Conservation (phyloP, 2,329 filamentous ascomycete species). For the Cercospora sp. region DNA sequence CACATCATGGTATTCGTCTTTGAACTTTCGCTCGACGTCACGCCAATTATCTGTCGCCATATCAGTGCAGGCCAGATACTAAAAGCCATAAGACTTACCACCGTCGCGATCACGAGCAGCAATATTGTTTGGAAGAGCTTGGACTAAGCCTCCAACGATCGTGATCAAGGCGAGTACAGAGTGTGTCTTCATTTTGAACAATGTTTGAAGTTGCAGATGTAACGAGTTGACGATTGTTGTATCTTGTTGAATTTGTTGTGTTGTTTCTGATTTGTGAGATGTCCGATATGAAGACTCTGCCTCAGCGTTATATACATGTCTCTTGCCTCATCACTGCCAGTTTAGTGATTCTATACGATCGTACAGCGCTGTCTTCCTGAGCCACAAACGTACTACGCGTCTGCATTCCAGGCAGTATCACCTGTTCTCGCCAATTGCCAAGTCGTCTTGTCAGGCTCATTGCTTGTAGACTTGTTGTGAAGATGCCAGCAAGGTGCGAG, state of each 20-base stretch:
- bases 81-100: background rate
- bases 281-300: background rate
- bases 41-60: background rate
- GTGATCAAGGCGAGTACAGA: slow-evolving; percentile 3
- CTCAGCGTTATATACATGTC: background rate
- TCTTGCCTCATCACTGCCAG: background rate
- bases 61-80: background rate
- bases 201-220: background rate
- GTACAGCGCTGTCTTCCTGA: background rate
- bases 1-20: background rate
- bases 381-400: background rate
- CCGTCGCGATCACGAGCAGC: background rate
- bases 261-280: background rate
- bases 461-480: slow-evolving; percentile 1
- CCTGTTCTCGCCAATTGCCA: slow-evolving; percentile 2
- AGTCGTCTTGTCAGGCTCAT: background rate
- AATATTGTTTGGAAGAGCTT: background rate
- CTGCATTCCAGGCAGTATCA: background rate
- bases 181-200: background rate
- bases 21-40: background rate
- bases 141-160: background rate
- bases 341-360: background rate
- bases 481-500: background rate
- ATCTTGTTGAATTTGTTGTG: background rate
- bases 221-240: background rate